Conservation (phyloP, 78 protist genomes). For the Pigoraptor vietnamica region DNA sequence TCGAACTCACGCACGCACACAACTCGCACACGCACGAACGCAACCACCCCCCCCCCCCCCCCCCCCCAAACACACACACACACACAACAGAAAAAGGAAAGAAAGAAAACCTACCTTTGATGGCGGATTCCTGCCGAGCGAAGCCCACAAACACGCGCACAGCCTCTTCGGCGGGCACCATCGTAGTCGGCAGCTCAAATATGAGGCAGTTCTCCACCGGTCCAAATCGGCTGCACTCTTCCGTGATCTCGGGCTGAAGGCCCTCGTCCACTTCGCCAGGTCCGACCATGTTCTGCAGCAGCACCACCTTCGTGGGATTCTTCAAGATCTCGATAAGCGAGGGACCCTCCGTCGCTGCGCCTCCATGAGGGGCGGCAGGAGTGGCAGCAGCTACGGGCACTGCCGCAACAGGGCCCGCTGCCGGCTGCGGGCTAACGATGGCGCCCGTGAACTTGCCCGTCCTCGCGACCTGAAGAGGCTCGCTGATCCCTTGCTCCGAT, state of each 20-base stretch:
- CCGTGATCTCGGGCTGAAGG: conserved; percentile 14
- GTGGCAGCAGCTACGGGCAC: neutral
- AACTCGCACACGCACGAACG: too few relatives aligned
- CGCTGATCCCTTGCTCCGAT: neutral
- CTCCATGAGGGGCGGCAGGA: neutral
- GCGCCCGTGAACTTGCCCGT: neutral
- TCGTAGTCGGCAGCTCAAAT: neutral
- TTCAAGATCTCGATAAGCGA: neutral
- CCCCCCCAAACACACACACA: too few relatives aligned
- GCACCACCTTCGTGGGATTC: neutral
- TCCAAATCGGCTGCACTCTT: conserved; percentile 19
- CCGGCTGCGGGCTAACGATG: neutral
- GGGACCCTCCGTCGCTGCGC: neutral
- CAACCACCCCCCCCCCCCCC: too few relatives aligned
- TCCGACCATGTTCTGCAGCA: conserved; percentile 33
- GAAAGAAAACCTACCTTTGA: neutral
- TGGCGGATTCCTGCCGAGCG: neutral
- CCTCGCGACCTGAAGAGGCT: neutral
- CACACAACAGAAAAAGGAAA: too few relatives aligned
- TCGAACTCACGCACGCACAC: too few relatives aligned
- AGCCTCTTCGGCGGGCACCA: neutral
- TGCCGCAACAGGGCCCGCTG: neutral
- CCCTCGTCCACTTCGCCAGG: conserved; percentile 30
- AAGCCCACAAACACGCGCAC: conserved; percentile 22
- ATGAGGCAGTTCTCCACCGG: neutral